Evolutionary conservation across 768 basidiomycete genomes (phyloP), one percentile per base, ranked within the genome.

Genomic region (Astraeus odoratus): DNA sequence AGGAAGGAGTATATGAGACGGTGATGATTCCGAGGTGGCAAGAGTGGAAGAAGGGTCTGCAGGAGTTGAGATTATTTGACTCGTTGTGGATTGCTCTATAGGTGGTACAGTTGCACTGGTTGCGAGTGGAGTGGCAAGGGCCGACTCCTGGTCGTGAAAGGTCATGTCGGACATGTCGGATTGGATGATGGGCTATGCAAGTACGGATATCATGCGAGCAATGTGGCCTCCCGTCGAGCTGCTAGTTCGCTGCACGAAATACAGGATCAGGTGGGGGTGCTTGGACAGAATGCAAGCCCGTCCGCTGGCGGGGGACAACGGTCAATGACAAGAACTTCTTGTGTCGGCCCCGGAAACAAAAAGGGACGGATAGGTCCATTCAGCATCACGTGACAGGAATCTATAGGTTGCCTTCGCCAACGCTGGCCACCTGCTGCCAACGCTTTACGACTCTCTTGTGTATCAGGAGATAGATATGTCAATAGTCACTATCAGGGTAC

Each of bases 401-500:
- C n/a, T n/a, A n/a, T n/a, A n/a, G n/a, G n/a, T n/a, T n/a, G n/a
- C n/a, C n/a, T n/a, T n/a, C n/a, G n/a, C 42, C 47, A 44, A 23
- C 36, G 34, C 18, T 20, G 26, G 19, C 45, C 48, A 49, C 48
- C 33, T 49, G 44, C 36, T n/a, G 33, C 23, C 41, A 23, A 39
- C 25, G 38, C 47, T 24, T 30, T 36, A 31, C 25, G 9, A 16
- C 37, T 22, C n/a, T 8, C 7, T 23, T 10, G 20, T 26, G n/a
- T n/a, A n/a, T n/a, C n/a, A n/a, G n/a, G n/a, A 2, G 15, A 24
- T 18, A 20, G 51, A 36, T 34, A 83, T 83, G 82, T 81, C 83
- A 36, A 77, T 80, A 54, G 80, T 85, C 46, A 80, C 81, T 8
- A 84, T 85, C 27, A 68, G 81, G 59, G 83, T 83, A 46, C 45